Percentiles rank a stretch among this genome's conserved stretches.
Evolutionary conservation across 352 stramenopile species (phyloP).

Genomic region (Globisporangium camurandrum): DNA sequence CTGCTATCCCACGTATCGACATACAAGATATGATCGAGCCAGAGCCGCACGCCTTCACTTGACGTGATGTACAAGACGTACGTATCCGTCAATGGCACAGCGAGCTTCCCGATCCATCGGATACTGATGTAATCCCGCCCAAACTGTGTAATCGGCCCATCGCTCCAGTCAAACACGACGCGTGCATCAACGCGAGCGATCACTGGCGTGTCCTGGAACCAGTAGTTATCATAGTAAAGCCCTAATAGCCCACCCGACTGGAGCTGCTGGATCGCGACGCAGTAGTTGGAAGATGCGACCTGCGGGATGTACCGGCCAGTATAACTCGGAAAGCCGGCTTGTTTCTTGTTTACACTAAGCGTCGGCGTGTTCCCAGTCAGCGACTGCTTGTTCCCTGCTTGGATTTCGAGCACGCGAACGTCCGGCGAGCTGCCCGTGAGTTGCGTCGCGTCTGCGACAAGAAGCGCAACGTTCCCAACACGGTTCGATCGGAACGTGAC

Average conservation of each 20-base stretch:
- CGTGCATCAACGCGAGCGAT: slow-evolving; percentile 80
- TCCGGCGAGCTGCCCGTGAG: slow-evolving; percentile 54
- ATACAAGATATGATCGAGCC: slow-evolving; percentile 88
- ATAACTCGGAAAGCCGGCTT: slow-evolving; percentile 90
- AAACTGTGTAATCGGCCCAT: slow-evolving; percentile 88
- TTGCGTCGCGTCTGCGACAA: slow-evolving; percentile 30
- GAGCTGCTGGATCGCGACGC: slow-evolving; percentile 89
- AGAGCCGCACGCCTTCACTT: slow-evolving; percentile 91
- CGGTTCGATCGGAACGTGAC: slow-evolving; percentile 91
- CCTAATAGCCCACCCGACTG: slow-evolving; percentile 82
- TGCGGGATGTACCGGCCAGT: slow-evolving; percentile 85
- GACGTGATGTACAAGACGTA: slow-evolving; percentile 92
- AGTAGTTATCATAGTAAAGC: slow-evolving; percentile 96
- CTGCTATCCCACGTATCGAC: slow-evolving; percentile 87
- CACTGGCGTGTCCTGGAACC: slow-evolving; percentile 89
- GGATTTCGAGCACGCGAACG: slow-evolving; percentile 53
- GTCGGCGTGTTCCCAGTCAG: slow-evolving; percentile 73
- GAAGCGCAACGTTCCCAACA: slow-evolving; percentile 69
- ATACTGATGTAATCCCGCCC: slow-evolving; percentile 94
- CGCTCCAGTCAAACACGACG: slow-evolving; percentile 88
- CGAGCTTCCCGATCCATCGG: slow-evolving; percentile 92
- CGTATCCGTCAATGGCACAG: slow-evolving; percentile 58
- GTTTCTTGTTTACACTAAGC: slow-evolving; percentile 85
- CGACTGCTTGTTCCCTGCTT: slow-evolving; percentile 53
- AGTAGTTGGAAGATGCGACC: slow-evolving; percentile 60